phyloP scores from a whole-genome alignment of 2,329 filamentous ascomycete species.

The Aspergillus pseudoviridinutans region DNA sequence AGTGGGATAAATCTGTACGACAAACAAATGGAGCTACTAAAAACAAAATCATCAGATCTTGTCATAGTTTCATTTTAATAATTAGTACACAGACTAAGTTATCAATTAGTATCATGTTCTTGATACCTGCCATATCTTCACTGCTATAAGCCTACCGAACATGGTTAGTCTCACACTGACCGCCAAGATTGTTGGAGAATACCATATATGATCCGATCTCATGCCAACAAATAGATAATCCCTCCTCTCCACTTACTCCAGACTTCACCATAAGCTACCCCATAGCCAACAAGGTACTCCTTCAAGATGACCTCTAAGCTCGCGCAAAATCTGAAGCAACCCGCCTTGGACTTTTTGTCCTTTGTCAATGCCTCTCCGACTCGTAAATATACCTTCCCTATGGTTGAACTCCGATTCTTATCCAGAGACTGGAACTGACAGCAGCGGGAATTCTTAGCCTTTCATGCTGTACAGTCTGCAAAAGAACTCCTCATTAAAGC shows the following conservation, averaged over 20 bases:
- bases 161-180: not conserved
- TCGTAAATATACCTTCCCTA: constrained; percentile 53
- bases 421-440: not conserved
- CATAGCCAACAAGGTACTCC: constrained; percentile 14
- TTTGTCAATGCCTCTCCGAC: constrained; percentile 95
- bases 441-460: constrained; percentile 56
- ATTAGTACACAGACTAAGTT: not conserved
- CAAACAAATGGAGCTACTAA: not conserved
- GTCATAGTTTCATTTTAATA: not conserved
- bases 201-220: constrained; percentile 6
- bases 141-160: not conserved
- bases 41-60: not conserved
- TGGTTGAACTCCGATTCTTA: not conserved
- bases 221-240: constrained; percentile 2
- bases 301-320: constrained; percentile 28
- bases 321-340: constrained; percentile 26
- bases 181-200: constrained; percentile 5
- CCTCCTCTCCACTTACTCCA: not conserved
- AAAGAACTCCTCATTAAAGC: constrained; percentile 72
- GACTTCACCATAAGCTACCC: constrained; percentile 8
- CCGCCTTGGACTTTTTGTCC: constrained; percentile 79
- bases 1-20: not conserved
- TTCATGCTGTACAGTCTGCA: constrained; percentile 83
- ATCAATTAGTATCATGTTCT: not conserved
- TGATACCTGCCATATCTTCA: not conserved